Evolutionary conservation across 1,139 yeast species (phyloP).

Genomic region (Geotrichum phurueaensis): DNA sequence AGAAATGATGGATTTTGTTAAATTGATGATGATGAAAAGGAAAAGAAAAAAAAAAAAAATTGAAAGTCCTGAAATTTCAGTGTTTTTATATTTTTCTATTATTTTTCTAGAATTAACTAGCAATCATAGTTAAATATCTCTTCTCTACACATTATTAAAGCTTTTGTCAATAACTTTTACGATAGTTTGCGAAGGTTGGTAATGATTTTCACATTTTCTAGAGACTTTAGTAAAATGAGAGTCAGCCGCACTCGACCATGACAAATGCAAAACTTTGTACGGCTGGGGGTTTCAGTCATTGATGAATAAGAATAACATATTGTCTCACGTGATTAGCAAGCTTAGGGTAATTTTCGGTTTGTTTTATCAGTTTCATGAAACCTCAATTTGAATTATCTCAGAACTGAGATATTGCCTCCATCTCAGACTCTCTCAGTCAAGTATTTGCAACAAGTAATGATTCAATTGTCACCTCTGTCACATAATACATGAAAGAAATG

Average conservation of each 20-base stretch:
- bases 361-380: too few relatives aligned
- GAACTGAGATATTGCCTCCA: too few relatives aligned
- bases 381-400: too few relatives aligned
- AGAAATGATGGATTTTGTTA: background rate
- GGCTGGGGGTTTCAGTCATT: background rate
- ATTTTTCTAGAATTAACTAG: background rate
- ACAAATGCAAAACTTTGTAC: background rate
- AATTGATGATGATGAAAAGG: background rate
- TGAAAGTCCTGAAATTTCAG: background rate
- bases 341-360: too few relatives aligned
- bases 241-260: background rate
- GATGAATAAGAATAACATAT: background rate
- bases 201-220: background rate
- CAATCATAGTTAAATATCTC: background rate
- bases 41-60: background rate
- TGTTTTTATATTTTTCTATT: background rate
- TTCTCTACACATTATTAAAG: background rate
- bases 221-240: background rate
- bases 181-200: background rate
- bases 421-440: background rate
- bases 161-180: background rate
- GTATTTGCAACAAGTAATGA: too few relatives aligned
- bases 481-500: background rate
- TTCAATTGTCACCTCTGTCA: background rate
- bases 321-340: too few relatives aligned